A percentile compares a stretch with the other conserved stretches of the same genome.
phyloP scores from a whole-genome alignment of 2,329 filamentous ascomycete genomes.

The Pyrenophora tritici-repentis region DNA sequence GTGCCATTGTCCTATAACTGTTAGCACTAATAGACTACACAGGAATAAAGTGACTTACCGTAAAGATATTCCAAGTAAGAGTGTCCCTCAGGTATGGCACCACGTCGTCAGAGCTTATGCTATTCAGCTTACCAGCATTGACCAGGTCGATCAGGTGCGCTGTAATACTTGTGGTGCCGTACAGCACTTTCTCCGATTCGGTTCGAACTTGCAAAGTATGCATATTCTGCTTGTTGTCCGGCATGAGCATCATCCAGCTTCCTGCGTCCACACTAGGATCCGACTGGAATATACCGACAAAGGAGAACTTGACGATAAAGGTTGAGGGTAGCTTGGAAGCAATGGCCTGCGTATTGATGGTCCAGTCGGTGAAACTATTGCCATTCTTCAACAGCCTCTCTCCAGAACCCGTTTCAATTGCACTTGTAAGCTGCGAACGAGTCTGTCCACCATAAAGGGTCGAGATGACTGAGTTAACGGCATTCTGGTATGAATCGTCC shows the following conservation, averaged over 20 bases:
- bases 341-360: slow-evolving; percentile 19
- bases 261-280: slow-evolving; percentile 27
- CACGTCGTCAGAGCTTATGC: slow-evolving; percentile 27
- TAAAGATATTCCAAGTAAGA: slow-evolving; percentile 36
- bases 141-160: slow-evolving; percentile 31
- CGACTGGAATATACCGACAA: slow-evolving; percentile 23
- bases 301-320: slow-evolving; percentile 30
- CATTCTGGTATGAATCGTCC: slow-evolving; percentile 10
- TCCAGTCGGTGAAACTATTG: slow-evolving; percentile 34
- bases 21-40: background rate
- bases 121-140: slow-evolving; percentile 21
- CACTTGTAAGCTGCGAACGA: slow-evolving; percentile 5
- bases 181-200: slow-evolving; percentile 7
- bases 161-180: slow-evolving; percentile 33
- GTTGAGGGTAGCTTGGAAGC: slow-evolving; percentile 16
- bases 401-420: background rate
- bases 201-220: background rate
- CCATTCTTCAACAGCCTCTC: background rate
- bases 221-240: background rate
- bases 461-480: slow-evolving; percentile 24
- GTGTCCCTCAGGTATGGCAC: slow-evolving; percentile 33
- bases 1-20: background rate
- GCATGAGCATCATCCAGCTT: slow-evolving; percentile 33
- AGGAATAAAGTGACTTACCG: slow-evolving; percentile 20
- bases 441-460: slow-evolving; percentile 25